phyloP scores from a whole-genome alignment of 495 filamentous ascomycete species.

The Aspergillus sclerotioniger region DNA sequence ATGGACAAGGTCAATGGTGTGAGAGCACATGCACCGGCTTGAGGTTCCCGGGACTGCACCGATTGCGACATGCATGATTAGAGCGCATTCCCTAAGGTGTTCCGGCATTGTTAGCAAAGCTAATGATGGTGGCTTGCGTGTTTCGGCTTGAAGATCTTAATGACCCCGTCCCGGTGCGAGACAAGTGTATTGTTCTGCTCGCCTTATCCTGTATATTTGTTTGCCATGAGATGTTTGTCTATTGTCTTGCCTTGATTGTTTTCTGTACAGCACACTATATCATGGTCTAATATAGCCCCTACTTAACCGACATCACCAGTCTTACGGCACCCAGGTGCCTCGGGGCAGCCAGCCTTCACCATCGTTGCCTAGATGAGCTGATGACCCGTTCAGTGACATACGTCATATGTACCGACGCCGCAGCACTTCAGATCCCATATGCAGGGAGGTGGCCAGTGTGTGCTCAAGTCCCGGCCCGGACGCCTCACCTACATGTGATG shows the following conservation, averaged over 20 bases:
- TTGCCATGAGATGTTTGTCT: background rate
- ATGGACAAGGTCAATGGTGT: constrained; percentile 11
- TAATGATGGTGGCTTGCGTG: background rate
- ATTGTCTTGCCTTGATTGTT: background rate
- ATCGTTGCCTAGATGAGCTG: background rate
- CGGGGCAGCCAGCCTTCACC: background rate
- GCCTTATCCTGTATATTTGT: background rate
- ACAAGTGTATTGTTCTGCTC: background rate
- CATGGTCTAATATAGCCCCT: background rate
- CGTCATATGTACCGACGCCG: background rate
- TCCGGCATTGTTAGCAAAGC: background rate
- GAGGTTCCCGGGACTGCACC: background rate
- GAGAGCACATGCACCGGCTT: background rate
- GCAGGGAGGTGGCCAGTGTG: background rate
- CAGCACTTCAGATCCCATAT: background rate
- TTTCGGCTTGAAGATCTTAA: background rate
- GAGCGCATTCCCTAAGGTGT: background rate
- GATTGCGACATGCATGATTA: background rate
- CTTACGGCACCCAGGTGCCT: background rate
- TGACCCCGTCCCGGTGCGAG: background rate
- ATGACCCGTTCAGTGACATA: background rate
- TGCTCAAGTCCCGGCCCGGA: background rate
- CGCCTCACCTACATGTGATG: constrained; percentile 1
- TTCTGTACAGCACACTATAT: background rate
- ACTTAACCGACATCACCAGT: background rate